Percentiles rank a stretch among this genome's conserved stretches.
These are phyloP conservation scores for Globisporangium carolinianum DNA, from an alignment of 352 stramenopile genomes.

Conservation along the genomic window DNA sequence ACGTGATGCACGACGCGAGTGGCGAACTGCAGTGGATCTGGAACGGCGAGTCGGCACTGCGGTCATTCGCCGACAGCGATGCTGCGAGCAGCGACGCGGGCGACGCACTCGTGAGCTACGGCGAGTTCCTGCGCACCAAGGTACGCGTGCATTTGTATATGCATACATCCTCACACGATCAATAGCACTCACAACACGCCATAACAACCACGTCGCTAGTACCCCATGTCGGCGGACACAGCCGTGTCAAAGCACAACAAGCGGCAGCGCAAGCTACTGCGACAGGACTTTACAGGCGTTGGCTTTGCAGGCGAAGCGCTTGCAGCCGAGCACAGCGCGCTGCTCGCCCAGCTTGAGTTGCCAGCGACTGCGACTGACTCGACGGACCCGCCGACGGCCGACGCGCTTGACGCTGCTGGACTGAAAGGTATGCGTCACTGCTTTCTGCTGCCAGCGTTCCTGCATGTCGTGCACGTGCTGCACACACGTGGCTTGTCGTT, in stretches of 20 bases:
- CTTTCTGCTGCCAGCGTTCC: constrained; percentile 70
- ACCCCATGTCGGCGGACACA: constrained; percentile 40
- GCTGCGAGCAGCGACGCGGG: neutral
- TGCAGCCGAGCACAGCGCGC: constrained; percentile 23
- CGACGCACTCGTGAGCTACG: constrained; percentile 36
- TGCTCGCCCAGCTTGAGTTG: constrained; percentile 46
- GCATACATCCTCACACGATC: too few relatives aligned
- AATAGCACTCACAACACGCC: too few relatives aligned
- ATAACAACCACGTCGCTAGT: constrained; percentile 18
- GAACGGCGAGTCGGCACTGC: constrained; percentile 27
- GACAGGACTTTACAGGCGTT: constrained; percentile 52
- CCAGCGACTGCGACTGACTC: constrained; percentile 8
- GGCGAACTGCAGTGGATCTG: constrained; percentile 34
- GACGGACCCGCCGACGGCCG: neutral
- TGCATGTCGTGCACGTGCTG: constrained; percentile 43
- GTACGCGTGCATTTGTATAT: constrained; percentile 13
- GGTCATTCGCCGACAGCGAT: neutral
- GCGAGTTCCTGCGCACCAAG: constrained; percentile 51
- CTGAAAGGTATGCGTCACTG: constrained; percentile 37
- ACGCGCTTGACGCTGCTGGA: constrained; percentile 15
- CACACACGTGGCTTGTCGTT: constrained; percentile 38
- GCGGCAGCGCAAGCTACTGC: constrained; percentile 45
- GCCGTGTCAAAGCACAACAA: constrained; percentile 50
- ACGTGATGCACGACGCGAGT: constrained; percentile 10
- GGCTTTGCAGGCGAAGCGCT: constrained; percentile 47